These are phyloP conservation scores for Botrytis tulipae DNA, from an alignment of 2,329 filamentous ascomycete species.

Conservation along the genomic window DNA sequence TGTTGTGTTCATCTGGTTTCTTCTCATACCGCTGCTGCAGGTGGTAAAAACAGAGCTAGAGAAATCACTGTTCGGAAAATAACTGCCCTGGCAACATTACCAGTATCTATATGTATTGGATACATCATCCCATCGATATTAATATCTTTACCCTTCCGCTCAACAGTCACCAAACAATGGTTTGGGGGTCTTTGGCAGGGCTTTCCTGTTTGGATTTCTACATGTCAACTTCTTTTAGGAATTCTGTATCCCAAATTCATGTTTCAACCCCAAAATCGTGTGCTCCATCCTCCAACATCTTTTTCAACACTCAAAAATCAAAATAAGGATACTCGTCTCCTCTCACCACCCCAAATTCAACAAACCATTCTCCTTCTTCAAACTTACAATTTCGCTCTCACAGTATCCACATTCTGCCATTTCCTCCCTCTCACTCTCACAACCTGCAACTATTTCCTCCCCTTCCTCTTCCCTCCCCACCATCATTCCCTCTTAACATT, in stretches of 20 bases:
- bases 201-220: not conserved
- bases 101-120: not conserved
- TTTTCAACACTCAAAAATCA: fast-evolving
- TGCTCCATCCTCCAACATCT: no score
- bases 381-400: not conserved
- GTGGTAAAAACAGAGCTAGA: no score
- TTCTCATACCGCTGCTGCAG: no score
- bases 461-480: not conserved
- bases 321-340: no score
- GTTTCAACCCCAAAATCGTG: no score
- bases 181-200: not conserved
- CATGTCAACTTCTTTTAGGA: not conserved
- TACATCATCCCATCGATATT: not conserved
- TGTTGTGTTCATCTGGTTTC: no score
- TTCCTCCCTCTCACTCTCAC: not conserved
- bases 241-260: no score
- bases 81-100: not conserved
- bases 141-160: not conserved
- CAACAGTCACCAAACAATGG: not conserved
- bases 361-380: not conserved
- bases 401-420: not conserved
- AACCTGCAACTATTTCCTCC: not conserved
- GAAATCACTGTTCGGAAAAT: not conserved
- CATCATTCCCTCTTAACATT: not conserved
- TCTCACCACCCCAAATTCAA: no score